phyloP scores from a whole-genome alignment of 495 filamentous ascomycete genomes.

The Articulospora tetracladia region DNA sequence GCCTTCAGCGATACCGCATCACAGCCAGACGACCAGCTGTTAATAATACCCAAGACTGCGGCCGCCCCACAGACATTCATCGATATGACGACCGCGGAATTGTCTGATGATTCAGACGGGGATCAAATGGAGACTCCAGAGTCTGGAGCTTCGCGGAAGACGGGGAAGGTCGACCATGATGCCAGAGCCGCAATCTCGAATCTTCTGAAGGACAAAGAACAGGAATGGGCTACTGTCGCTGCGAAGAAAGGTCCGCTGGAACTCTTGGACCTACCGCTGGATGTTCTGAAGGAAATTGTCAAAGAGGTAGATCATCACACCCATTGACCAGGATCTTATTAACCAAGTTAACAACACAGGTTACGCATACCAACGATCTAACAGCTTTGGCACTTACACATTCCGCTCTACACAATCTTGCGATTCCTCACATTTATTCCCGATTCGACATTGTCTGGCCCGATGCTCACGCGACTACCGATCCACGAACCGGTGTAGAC shows the following conservation, averaged over 20 bases:
- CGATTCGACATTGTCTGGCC: slow-evolving; percentile 96
- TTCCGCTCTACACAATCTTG: slow-evolving; percentile 76
- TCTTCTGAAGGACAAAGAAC: slow-evolving; percentile 36
- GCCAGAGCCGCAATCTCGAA: slow-evolving; percentile 25
- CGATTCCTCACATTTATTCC: slow-evolving; percentile 84
- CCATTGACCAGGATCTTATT: background rate
- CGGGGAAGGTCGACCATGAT: slow-evolving; percentile 6
- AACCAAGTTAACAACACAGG: slow-evolving; percentile 39
- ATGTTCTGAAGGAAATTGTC: slow-evolving; percentile 82
- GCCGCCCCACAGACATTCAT: slow-evolving; percentile 15
- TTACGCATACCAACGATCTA: slow-evolving; percentile 85
- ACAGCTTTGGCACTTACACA: slow-evolving; percentile 79
- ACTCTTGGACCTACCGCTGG: slow-evolving; percentile 80
- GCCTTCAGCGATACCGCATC: slow-evolving; percentile 20
- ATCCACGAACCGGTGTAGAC: slow-evolving; percentile 75
- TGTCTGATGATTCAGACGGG: slow-evolving; percentile 8
- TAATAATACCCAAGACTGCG: slow-evolving; percentile 19
- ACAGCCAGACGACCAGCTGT: slow-evolving; percentile 23
- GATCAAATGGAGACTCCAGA: slow-evolving; percentile 7
- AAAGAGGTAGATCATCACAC: slow-evolving; percentile 64
- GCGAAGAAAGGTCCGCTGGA: slow-evolving; percentile 41
- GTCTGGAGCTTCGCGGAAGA: slow-evolving; percentile 8
- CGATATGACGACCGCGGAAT: slow-evolving; percentile 10
- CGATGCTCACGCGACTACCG: slow-evolving; percentile 57
- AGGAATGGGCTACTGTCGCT: slow-evolving; percentile 35